Percentiles rank a stretch among this genome's conserved stretches.
These are phyloP conservation scores for Colletotrichum camelliae DNA, from an alignment of 2,329 filamentous ascomycete species.

Conservation along the genomic window DNA sequence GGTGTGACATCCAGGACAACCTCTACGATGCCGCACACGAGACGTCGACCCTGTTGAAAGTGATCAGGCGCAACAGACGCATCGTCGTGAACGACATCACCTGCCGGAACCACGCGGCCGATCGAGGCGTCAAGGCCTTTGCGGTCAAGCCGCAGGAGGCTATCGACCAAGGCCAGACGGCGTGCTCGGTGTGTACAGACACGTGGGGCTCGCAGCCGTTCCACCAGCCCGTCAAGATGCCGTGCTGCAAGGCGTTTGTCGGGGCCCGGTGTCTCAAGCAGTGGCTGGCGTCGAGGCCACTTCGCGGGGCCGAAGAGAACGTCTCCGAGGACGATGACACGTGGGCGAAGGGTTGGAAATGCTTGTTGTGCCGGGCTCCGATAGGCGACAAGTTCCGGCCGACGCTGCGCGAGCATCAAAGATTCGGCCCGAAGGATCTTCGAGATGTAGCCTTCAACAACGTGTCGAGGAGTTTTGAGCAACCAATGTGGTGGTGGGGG, in stretches of 20 bases:
- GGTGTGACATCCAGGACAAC: neutral
- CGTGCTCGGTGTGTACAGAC: neutral
- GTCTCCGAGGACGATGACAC: neutral
- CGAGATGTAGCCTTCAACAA: neutral
- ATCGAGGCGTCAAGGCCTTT: neutral
- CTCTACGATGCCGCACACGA: neutral
- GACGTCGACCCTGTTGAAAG: neutral
- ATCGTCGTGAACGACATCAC: neutral
- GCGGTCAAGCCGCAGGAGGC: neutral
- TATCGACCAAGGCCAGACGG: neutral
- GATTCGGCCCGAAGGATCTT: neutral
- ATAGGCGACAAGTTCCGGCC: neutral
- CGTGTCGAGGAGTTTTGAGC: neutral
- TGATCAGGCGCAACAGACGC: conserved; percentile 1
- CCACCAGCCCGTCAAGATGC: conserved; percentile 8
- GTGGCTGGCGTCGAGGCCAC: neutral
- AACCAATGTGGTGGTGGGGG: neutral
- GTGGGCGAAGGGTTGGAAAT: neutral
- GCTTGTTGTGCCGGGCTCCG: neutral
- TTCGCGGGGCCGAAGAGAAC: neutral
- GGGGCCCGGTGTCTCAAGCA: conserved; percentile 12
- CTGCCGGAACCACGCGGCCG: neutral
- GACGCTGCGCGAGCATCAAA: neutral
- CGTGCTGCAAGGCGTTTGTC: neutral
- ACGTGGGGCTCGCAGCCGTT: neutral